phyloP scores from a whole-genome alignment of 257 asterid genomes.

The Scutellaria minor region DNA sequence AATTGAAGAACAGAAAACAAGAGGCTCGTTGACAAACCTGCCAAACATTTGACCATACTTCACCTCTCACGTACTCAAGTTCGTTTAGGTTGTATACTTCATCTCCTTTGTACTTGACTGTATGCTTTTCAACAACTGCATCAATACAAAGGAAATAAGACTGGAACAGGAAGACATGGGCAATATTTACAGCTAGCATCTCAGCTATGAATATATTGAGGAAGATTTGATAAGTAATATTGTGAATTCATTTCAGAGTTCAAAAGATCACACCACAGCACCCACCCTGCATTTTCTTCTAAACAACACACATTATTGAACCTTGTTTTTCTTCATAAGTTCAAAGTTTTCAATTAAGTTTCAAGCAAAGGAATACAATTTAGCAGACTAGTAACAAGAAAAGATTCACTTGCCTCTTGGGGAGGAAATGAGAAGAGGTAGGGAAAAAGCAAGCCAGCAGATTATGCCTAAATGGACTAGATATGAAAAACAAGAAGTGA shows the following conservation, averaged over 20 bases:
- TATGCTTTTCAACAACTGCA: slow-evolving; percentile 65
- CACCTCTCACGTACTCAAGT: slow-evolving; percentile 83
- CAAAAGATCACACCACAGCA: neutral
- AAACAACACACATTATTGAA: neutral
- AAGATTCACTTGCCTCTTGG: neutral
- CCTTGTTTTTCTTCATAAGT: neutral
- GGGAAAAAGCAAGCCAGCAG: no score
- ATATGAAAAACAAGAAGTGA: neutral
- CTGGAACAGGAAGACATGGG: slow-evolving; percentile 5
- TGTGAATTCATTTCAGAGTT: neutral
- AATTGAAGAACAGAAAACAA: neutral
- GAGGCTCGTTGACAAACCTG: slow-evolving; percentile 45
- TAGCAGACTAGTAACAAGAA: neutral
- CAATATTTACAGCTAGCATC: no score
- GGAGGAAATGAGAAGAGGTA: neutral
- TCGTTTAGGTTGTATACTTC: slow-evolving; percentile 86
- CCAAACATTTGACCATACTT: slow-evolving; percentile 97
- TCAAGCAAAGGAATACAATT: slow-evolving; percentile 9
- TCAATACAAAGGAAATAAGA: slow-evolving; percentile 17
- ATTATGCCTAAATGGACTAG: neutral
- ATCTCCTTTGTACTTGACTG: slow-evolving; percentile 69
- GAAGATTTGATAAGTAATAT: slow-evolving; percentile 8
- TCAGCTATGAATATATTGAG: neutral
- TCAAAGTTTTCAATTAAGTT: neutral
- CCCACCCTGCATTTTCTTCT: neutral